Evolutionary conservation across 2,329 filamentous ascomycete species (phyloP).

Genomic region (Colletotrichum sp.): DNA sequence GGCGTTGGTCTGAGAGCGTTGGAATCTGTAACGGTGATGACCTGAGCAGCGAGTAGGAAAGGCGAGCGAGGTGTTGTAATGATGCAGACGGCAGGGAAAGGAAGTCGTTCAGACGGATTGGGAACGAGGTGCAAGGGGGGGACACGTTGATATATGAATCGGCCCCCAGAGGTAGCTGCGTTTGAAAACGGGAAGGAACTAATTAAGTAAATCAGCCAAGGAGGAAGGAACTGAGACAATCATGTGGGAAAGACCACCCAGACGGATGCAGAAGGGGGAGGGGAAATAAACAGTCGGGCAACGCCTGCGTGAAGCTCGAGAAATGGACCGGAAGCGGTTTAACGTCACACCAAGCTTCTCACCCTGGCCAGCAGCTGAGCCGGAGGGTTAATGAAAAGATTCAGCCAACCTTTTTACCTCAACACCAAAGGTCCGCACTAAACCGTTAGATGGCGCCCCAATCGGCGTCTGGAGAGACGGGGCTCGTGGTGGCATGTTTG

Average conservation of each 20-base stretch:
- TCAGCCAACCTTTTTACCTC: background rate
- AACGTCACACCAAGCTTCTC: background rate
- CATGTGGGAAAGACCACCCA: background rate
- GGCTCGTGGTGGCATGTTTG: background rate
- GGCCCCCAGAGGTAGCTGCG: no score
- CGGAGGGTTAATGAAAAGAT: background rate
- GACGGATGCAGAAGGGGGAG: background rate
- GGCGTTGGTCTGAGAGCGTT: background rate
- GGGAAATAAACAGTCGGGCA: background rate
- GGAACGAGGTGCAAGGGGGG: background rate
- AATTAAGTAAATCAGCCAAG: background rate
- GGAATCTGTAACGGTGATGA: background rate
- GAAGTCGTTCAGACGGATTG: background rate
- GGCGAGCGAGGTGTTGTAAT: background rate
- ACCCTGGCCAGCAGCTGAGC: background rate
- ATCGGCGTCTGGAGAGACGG: background rate
- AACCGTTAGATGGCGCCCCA: background rate
- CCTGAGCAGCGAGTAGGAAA: background rate
- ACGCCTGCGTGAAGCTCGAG: background rate
- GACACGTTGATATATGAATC: background rate
- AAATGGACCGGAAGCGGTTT: slow-evolving; percentile 1
- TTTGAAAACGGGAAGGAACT: background rate
- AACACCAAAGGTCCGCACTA: background rate
- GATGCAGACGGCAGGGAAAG: background rate
- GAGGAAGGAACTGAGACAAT: background rate